These are phyloP conservation scores for Cerrena zonata DNA, from an alignment of 1,284 basidiomycete species.

Conservation along the genomic window DNA sequence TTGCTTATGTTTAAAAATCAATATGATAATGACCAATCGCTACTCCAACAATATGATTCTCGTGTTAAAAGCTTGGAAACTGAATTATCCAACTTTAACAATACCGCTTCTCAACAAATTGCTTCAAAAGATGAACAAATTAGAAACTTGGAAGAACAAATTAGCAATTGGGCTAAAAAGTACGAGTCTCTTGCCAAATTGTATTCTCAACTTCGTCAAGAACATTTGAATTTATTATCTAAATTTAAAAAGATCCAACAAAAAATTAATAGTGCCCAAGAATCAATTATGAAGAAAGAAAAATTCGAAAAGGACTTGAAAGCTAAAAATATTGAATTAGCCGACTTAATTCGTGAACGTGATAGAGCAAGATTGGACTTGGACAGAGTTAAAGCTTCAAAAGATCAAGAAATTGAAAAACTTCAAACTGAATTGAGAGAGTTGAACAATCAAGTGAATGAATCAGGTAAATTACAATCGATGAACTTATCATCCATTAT, in stretches of 20 bases:
- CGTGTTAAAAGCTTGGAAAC: constrained; percentile 94
- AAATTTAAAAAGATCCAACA: constrained; percentile 98
- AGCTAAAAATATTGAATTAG: constrained; percentile 94
- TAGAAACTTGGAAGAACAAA: constrained; percentile 93
- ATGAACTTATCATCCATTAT: too few species aligned
- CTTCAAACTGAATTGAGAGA: constrained; percentile 94
- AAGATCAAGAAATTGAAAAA: constrained; percentile 93
- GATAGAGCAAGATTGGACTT: constrained; percentile 95
- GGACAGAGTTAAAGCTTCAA: constrained; percentile 88
- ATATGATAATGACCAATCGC: constrained; percentile 95
- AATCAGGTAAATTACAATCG: too few species aligned
- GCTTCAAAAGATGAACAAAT: constrained; percentile 92
- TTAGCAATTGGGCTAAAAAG: constrained; percentile 95
- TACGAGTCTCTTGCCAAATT: constrained; percentile 98
- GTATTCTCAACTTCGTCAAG: constrained; percentile 94
- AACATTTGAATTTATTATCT: constrained; percentile 94
- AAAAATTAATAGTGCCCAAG: constrained; percentile 97
- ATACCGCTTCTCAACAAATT: constrained; percentile 85
- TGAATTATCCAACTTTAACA: constrained; percentile 75
- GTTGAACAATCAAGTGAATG: constrained; percentile 84
- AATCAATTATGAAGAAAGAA: constrained; percentile 98
- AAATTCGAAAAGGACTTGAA: constrained; percentile 98
- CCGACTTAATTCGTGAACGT: constrained; percentile 97
- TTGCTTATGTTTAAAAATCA: constrained; percentile 91
- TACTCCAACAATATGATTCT: constrained; percentile 97